A percentile compares a stretch with the other conserved stretches of the same genome.
These are phyloP conservation scores for Apostasia shenzhenica DNA, from an alignment of 106 monocot genomes.

Conservation along the genomic window DNA sequence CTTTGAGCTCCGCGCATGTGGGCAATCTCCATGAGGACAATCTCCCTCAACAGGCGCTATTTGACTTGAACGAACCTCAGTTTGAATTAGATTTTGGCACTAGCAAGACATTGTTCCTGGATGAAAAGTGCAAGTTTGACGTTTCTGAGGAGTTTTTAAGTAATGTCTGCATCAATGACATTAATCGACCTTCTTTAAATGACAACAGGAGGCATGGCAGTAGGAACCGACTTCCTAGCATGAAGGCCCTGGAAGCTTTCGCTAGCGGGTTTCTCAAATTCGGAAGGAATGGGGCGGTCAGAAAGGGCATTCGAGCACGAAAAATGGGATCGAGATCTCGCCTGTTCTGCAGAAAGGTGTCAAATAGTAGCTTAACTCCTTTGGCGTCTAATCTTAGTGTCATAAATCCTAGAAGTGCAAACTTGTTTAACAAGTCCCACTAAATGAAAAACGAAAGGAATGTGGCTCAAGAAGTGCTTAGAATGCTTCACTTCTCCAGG, in stretches of 20 bases:
- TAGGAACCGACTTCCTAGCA: conserved; percentile 68
- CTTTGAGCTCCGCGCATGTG: neutral
- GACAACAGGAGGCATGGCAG: conserved; percentile 54
- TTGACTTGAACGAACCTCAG: conserved; percentile 69
- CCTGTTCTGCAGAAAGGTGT: conserved; percentile 15
- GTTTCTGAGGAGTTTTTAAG: conserved; percentile 1
- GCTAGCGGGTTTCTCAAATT: conserved; percentile 55
- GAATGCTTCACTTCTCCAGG: conserved; percentile 4
- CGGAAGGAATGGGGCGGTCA: neutral
- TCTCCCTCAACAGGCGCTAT: conserved; percentile 15
- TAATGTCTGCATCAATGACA: conserved; percentile 2
- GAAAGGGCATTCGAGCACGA: neutral
- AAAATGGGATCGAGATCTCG: conserved; percentile 21
- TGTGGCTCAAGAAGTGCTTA: conserved; percentile 29
- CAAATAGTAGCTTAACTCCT: neutral
- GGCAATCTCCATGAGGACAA: conserved; percentile 5
- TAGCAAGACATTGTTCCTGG: conserved; percentile 7
- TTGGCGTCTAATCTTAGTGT: neutral
- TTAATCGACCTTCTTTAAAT: too few relatives aligned
- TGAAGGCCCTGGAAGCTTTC: conserved; percentile 83
- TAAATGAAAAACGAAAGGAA: conserved; percentile 16
- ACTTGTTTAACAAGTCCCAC: conserved; percentile 11
- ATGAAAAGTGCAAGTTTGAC: neutral
- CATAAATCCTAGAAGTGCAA: neutral
- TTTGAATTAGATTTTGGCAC: conserved; percentile 22